These are phyloP conservation scores for Euryodendron excelsum DNA, from an alignment of 148 eudicot species.

Conservation along the genomic window DNA sequence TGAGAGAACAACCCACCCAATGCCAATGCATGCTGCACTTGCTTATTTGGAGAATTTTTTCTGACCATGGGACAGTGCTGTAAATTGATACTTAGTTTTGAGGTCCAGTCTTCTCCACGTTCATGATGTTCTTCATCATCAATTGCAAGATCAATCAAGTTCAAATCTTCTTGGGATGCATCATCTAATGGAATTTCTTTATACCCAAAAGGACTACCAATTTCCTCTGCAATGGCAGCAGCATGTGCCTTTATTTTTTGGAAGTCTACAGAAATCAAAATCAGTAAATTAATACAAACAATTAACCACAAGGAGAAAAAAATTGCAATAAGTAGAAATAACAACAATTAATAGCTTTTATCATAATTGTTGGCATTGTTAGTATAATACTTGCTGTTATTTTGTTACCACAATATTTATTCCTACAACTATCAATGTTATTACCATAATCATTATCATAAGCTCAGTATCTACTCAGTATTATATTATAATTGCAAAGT, in stretches of 20 bases:
- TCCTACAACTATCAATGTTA: too few species aligned
- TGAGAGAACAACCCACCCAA: conserved; percentile 48
- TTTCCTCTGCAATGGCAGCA: conserved; percentile 63
- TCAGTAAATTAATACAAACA: background rate
- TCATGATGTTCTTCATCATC: conserved; percentile 53
- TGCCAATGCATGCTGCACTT: conserved; percentile 51
- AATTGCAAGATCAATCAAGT: conserved; percentile 71
- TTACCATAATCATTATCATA: too few species aligned
- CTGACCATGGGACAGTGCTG: conserved; percentile 54
- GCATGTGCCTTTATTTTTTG: conserved; percentile 78
- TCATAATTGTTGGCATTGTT: too few species aligned
- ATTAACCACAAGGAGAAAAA: background rate
- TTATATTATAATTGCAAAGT: too few species aligned
- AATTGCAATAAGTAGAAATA: too few species aligned
- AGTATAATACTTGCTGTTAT: too few species aligned
- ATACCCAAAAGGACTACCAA: conserved; percentile 45
- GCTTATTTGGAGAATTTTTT: conserved; percentile 42
- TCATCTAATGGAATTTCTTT: conserved; percentile 53
- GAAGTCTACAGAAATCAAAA: conserved; percentile 50
- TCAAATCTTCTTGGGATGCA: conserved; percentile 63
- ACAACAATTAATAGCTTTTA: too few species aligned
- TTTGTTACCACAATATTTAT: too few species aligned
- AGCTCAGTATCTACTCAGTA: too few species aligned
- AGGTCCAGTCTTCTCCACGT: conserved; percentile 73
- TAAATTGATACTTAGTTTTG: conserved; percentile 63